phyloP scores from a whole-genome alignment of 768 basidiomycete species.

The Rickenella mellea region DNA sequence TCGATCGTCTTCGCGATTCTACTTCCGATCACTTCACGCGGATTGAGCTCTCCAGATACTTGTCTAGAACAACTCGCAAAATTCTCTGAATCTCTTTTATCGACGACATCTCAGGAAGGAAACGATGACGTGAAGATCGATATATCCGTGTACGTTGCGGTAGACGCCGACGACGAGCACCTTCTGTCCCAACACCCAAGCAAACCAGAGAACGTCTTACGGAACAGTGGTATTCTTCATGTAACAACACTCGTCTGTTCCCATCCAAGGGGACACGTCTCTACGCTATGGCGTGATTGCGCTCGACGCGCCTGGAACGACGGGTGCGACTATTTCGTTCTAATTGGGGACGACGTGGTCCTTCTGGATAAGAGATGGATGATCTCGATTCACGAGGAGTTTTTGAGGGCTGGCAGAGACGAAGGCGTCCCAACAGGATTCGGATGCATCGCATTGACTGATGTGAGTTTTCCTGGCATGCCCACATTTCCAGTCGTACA shows the following conservation, averaged over 20 bases:
- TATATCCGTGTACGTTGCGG: constrained; percentile 49
- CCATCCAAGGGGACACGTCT: constrained; percentile 37
- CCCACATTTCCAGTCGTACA: constrained; percentile 53
- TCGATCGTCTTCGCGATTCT: constrained; percentile 42
- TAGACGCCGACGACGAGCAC: constrained; percentile 40
- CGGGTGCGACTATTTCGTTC: constrained; percentile 37
- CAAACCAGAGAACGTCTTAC: constrained; percentile 28
- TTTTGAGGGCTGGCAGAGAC: constrained; percentile 22
- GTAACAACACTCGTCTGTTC: constrained; percentile 26
- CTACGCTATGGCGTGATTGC: constrained; percentile 43
- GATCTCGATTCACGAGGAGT: constrained; percentile 28
- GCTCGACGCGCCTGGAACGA: constrained; percentile 40
- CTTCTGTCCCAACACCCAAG: constrained; percentile 20
- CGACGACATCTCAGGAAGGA: constrained; percentile 38
- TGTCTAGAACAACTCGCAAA: constrained; percentile 32
- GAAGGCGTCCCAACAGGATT: constrained; percentile 32
- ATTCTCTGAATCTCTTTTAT: constrained; percentile 34
- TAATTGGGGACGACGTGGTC: constrained; percentile 49
- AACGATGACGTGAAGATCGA: constrained; percentile 24
- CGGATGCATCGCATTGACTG: constrained; percentile 50
- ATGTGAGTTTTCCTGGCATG: constrained; percentile 47
- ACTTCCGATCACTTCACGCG: constrained; percentile 49
- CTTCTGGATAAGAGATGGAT: constrained; percentile 46
- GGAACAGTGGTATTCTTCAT: constrained; percentile 25
- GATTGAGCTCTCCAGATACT: constrained; percentile 19